These are phyloP conservation scores for Ricinus communis DNA, from an alignment of 345 rosid genomes.

Conservation along the genomic window DNA sequence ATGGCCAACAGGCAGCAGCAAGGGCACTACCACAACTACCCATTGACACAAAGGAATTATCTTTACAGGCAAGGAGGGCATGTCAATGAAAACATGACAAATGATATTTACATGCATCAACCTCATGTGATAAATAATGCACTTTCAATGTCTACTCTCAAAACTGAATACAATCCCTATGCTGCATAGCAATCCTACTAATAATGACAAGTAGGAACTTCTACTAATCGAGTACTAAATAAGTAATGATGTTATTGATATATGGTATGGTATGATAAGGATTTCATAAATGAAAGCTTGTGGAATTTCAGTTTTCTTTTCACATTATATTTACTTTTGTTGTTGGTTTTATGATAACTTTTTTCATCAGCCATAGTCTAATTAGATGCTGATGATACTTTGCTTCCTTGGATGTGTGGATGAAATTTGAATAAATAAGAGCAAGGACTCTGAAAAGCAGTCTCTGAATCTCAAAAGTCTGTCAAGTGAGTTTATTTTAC, in stretches of 20 bases:
- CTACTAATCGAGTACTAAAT: no score
- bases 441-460: neutral
- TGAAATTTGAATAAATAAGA: neutral
- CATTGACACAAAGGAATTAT: conserved; percentile 18
- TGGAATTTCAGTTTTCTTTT: neutral
- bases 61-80: conserved; percentile 14
- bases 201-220: neutral
- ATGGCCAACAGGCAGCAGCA: conserved; percentile 19
- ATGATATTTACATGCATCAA: conserved; percentile 17
- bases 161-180: neutral
- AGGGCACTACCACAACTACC: conserved; percentile 19
- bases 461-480: neutral
- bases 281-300: neutral
- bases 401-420: neutral
- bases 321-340: neutral
- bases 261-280: neutral
- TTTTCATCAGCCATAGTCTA: neutral
- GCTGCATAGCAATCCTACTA: conserved; percentile 4
- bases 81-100: conserved; percentile 3
- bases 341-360: neutral
- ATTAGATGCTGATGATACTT: neutral
- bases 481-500: neutral
- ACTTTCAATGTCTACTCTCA: conserved; percentile 1
- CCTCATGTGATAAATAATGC: conserved; percentile 19
- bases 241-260: neutral